phyloP scores from a whole-genome alignment of 805 yeast genomes.

The Yamadazyma sp. region DNA sequence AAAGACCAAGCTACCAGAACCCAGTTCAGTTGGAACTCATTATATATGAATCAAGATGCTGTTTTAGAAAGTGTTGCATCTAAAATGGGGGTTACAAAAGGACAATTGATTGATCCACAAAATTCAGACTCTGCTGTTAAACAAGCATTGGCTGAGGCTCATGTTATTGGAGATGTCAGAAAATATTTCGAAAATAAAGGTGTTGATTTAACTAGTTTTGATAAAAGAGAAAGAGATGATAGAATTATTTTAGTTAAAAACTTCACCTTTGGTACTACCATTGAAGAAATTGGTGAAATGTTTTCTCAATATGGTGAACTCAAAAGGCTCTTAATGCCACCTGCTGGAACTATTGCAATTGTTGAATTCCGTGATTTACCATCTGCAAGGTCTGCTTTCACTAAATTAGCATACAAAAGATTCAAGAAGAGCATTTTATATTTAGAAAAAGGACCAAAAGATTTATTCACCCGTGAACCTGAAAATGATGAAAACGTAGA shows the following conservation, averaged over 20 bases:
- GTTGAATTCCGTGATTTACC: conserved; percentile 83
- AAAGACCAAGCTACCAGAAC: conserved; percentile 81
- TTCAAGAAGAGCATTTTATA: conserved; percentile 84
- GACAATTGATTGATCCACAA: conserved; percentile 84
- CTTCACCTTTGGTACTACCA: conserved; percentile 83
- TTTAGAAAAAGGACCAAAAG: conserved; percentile 91
- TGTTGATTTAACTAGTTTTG: conserved; percentile 75
- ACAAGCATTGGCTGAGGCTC: conserved; percentile 96
- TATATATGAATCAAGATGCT: conserved; percentile 87
- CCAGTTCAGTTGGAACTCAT: conserved; percentile 93
- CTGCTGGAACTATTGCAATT: conserved; percentile 93
- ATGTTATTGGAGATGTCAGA: conserved; percentile 88
- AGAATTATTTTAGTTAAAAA: conserved; percentile 80
- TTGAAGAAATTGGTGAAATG: conserved; percentile 76
- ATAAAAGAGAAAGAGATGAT: conserved; percentile 70
- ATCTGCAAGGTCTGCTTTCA: conserved; percentile 84
- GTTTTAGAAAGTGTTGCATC: conserved; percentile 86
- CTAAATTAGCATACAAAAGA: conserved; percentile 81
- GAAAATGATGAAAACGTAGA: conserved; percentile 31
- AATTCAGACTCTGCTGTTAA: conserved; percentile 87
- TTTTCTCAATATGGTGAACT: conserved; percentile 79
- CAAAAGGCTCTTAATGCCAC: conserved; percentile 85
- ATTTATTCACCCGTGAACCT: conserved; percentile 65
- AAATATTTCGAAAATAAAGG: conserved; percentile 82
- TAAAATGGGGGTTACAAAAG: conserved; percentile 76